A percentile compares a stretch with the other conserved stretches of the same genome.
These are phyloP conservation scores for Cynanchum wilfordii DNA, from an alignment of 257 asterid genomes.

Conservation along the genomic window DNA sequence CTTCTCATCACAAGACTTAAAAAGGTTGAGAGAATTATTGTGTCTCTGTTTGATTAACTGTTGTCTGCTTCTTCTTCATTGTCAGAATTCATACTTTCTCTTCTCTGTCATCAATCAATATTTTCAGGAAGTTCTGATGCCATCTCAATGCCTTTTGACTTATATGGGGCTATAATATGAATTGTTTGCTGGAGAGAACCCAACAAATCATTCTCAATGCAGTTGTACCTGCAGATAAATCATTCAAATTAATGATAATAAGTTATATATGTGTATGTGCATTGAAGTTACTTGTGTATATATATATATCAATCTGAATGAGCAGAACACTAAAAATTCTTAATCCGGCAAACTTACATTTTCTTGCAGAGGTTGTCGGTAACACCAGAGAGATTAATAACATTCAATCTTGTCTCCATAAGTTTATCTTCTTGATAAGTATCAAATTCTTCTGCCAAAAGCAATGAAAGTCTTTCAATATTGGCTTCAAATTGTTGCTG, in stretches of 20 bases:
- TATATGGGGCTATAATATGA: conserved; percentile 44
- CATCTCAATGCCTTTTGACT: conserved; percentile 41
- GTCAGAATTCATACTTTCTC: not conserved
- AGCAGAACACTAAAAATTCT: not conserved
- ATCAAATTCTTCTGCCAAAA: conserved; percentile 37
- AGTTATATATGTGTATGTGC: not conserved
- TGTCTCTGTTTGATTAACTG: too few relatives aligned
- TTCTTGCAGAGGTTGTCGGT: conserved; percentile 34
- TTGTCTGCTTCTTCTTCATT: too few relatives aligned
- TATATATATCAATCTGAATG: too few relatives aligned
- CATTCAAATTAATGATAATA: not conserved
- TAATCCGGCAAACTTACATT: conserved; percentile 30
- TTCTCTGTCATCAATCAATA: not conserved
- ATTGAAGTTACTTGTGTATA: too few relatives aligned
- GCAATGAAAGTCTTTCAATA: conserved; percentile 45
- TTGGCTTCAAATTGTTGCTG: conserved; percentile 56
- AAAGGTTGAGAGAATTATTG: too few relatives aligned
- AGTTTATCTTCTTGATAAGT: conserved; percentile 16
- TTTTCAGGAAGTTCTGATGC: conserved; percentile 35
- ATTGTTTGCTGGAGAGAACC: conserved; percentile 28
- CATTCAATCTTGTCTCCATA: conserved; percentile 23
- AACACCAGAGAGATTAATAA: conserved; percentile 26
- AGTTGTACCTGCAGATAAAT: conserved; percentile 41
- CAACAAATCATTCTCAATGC: conserved; percentile 48
- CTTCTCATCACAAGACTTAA: too few relatives aligned